Evolutionary conservation across 2,329 filamentous ascomycete species (phyloP).

Genomic region (Aspergillus fumigatus): DNA sequence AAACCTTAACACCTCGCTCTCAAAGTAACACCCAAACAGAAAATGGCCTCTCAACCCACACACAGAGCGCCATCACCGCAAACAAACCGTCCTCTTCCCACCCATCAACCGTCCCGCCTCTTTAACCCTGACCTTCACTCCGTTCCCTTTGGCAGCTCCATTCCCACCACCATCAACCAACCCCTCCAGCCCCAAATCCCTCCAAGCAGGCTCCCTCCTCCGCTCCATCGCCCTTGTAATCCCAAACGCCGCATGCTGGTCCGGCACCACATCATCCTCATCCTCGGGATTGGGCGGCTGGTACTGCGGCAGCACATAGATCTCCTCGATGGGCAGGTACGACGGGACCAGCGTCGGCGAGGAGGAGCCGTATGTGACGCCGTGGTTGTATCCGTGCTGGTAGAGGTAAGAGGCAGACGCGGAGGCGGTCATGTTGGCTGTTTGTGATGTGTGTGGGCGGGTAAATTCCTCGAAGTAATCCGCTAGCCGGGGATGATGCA

Average conservation of each 20-base stretch:
- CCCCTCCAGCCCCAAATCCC: constrained; percentile 44
- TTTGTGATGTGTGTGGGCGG: constrained; percentile 38
- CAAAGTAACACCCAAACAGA: background rate
- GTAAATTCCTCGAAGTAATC: constrained; percentile 50
- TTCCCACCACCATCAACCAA: constrained; percentile 16
- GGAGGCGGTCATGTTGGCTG: constrained; percentile 10
- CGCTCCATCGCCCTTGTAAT: constrained; percentile 59
- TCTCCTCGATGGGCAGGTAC: constrained; percentile 54
- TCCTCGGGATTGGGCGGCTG: constrained; percentile 63
- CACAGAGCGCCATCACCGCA: constrained; percentile 22
- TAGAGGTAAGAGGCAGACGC: constrained; percentile 10
- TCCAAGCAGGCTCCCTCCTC: constrained; percentile 52
- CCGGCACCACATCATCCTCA: constrained; percentile 63
- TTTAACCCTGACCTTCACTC: constrained; percentile 21
- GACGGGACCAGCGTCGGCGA: constrained; percentile 34
- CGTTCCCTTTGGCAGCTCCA: constrained; percentile 12
- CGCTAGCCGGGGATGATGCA: constrained; percentile 45
- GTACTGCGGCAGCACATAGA: constrained; percentile 56
- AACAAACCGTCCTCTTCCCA: constrained; percentile 33
- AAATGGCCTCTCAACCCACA: background rate
- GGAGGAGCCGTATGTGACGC: constrained; percentile 27
- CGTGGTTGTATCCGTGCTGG: constrained; percentile 15
- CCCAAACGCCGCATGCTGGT: constrained; percentile 64
- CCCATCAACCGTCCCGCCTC: constrained; percentile 35
- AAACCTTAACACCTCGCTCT: background rate